Evolutionary conservation across 202 grass and related monocot species (phyloP).

Genomic region (Zizania palustris): DNA sequence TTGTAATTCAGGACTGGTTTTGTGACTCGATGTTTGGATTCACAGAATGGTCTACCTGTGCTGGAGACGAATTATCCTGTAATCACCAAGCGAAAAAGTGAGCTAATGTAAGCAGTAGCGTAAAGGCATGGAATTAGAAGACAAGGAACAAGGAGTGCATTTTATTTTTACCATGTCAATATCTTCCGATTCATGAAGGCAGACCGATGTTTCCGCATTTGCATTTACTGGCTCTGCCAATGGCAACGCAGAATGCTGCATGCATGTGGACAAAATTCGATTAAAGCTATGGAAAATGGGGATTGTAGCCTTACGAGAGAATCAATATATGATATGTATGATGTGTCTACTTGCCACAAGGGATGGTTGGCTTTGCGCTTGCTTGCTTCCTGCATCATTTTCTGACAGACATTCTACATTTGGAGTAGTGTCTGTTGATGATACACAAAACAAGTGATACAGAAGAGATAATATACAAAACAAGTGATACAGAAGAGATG

Average conservation of each 20-base stretch:
- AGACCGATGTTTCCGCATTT: constrained; percentile 6
- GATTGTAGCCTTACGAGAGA: neutral
- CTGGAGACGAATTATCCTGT: constrained; percentile 31
- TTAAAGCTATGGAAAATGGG: neutral
- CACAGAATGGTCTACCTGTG: constrained; percentile 7
- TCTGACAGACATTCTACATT: constrained; percentile 30
- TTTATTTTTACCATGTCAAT: constrained; percentile 38
- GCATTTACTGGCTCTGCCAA: constrained; percentile 27
- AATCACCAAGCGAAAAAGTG: constrained; percentile 13
- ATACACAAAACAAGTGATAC: neutral
- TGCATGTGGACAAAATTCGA: constrained; percentile 7
- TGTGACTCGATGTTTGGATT: constrained; percentile 14
- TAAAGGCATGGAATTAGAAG: neutral
- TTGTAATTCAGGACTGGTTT: constrained; percentile 20
- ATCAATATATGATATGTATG: neutral
- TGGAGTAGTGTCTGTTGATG: constrained; percentile 25
- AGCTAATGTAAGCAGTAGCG: neutral
- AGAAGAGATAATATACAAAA: too few relatives aligned
- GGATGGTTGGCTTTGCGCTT: constrained; percentile 27
- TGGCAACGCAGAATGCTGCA: constrained; percentile 35
- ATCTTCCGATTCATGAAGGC: constrained; percentile 32
- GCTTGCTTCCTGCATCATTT: neutral
- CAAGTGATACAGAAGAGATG: neutral
- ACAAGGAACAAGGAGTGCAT: neutral
- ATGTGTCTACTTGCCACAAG: constrained; percentile 27